These are phyloP conservation scores for Ammopiptanthus mongolicus DNA, from an alignment of 306 rosid species.

Conservation along the genomic window DNA sequence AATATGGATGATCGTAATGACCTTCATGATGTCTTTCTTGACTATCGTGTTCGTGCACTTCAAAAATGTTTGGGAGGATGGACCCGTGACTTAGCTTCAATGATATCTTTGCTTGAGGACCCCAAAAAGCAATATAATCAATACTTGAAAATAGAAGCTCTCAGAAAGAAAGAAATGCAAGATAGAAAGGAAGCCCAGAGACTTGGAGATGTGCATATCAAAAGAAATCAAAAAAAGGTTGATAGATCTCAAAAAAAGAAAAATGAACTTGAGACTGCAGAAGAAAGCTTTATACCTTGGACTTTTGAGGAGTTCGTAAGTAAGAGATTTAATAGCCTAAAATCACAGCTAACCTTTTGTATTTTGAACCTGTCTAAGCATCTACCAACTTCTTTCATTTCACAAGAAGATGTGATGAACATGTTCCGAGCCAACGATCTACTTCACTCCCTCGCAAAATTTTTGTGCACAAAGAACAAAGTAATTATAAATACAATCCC, in stretches of 20 bases:
- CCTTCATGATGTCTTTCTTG: conserved; percentile 21
- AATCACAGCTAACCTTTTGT: neutral
- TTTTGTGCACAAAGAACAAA: neutral
- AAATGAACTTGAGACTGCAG: neutral
- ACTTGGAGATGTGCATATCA: too few relatives aligned
- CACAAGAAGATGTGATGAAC: neutral
- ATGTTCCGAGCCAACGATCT: neutral
- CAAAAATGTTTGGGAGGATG: conserved; percentile 12
- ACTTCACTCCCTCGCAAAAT: neutral
- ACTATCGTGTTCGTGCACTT: conserved; percentile 11
- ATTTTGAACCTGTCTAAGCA: neutral
- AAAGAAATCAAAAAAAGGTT: neutral
- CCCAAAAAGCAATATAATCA: neutral
- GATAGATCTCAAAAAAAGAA: neutral
- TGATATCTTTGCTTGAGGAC: conserved; percentile 28
- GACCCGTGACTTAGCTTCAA: neutral
- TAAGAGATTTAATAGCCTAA: neutral
- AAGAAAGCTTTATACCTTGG: neutral
- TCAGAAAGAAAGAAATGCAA: neutral
- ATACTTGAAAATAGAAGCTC: neutral
- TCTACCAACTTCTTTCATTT: neutral
- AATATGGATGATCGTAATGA: conserved; percentile 9
- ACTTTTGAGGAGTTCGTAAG: neutral
- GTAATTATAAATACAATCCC: neutral
- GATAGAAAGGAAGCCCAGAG: neutral